Conservation (phyloP, 495 filamentous ascomycete genomes). For the Neurospora sp. region DNA sequence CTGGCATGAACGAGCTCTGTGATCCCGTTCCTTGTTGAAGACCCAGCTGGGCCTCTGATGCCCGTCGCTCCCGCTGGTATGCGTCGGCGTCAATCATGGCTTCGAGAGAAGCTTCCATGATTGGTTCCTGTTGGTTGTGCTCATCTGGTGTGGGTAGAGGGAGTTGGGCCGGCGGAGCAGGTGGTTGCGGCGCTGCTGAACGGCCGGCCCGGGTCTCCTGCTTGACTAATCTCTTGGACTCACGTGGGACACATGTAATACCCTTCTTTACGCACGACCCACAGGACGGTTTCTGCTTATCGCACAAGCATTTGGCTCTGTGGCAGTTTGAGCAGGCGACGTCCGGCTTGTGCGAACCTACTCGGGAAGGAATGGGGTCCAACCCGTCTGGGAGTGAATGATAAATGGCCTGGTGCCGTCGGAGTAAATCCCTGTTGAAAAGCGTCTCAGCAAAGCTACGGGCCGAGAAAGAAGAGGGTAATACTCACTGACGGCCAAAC, state of each 20-base stretch:
- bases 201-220: neutral
- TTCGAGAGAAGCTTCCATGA: neutral
- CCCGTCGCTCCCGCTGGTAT: neutral
- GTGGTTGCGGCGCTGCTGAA: neutral
- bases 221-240: neutral
- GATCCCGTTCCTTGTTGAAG: neutral
- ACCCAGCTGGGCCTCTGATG: neutral
- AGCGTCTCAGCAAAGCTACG: slow-evolving; percentile 10
- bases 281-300: slow-evolving; percentile 53
- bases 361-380: neutral
- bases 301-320: slow-evolving; percentile 57
- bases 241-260: neutral
- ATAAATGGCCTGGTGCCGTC: slow-evolving; percentile 45
- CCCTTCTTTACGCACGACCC: slow-evolving; percentile 45
- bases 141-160: neutral
- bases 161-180: neutral
- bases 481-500: slow-evolving; percentile 49
- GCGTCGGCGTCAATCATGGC: neutral
- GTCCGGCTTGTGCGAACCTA: slow-evolving; percentile 16
- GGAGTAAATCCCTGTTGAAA: slow-evolving; percentile 44
- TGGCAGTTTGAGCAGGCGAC: slow-evolving; percentile 48
- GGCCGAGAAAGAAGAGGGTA: neutral
- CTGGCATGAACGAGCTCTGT: neutral
- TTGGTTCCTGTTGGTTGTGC: neutral
- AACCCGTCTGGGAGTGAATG: slow-evolving; percentile 15